These are phyloP conservation scores for Cytospora paraplurivora DNA, from an alignment of 2,329 filamentous ascomycete genomes.

Conservation along the genomic window DNA sequence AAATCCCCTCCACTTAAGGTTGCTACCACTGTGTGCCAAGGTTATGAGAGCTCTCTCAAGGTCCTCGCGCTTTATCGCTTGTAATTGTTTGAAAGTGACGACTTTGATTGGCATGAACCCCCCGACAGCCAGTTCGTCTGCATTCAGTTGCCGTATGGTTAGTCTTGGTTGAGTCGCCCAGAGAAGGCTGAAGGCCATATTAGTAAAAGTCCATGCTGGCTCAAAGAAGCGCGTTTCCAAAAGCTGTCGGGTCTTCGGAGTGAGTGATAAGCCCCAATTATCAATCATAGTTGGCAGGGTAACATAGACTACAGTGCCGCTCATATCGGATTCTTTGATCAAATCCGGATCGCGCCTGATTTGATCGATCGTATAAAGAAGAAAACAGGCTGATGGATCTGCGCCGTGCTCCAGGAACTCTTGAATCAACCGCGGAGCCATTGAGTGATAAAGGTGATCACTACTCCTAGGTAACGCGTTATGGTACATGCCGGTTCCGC, in stretches of 20 bases:
- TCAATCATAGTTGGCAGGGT: neutral
- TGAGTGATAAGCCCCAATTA: neutral
- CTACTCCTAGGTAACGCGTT: no score
- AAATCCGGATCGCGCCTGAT: no score
- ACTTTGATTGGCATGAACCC: neutral
- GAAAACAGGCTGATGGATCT: neutral
- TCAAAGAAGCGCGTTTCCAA: neutral
- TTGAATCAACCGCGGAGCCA: no score
- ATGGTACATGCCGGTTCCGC: no score
- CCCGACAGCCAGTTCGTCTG: neutral
- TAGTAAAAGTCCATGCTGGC: neutral
- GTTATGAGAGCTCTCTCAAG: neutral
- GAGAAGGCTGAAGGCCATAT: neutral
- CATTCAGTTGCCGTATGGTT: neutral
- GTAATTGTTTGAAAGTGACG: neutral
- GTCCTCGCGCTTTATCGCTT: neutral
- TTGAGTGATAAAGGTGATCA: no score
- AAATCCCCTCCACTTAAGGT: no score
- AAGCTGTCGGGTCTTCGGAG: neutral
- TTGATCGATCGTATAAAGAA: no score
- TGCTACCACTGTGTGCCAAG: no score
- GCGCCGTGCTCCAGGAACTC: slow-evolving; percentile 10
- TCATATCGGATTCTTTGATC: no score
- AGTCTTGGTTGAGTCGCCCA: neutral
- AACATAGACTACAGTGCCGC: neutral